phyloP scores from a whole-genome alignment of 805 yeast genomes.

The Pichia heedii region DNA sequence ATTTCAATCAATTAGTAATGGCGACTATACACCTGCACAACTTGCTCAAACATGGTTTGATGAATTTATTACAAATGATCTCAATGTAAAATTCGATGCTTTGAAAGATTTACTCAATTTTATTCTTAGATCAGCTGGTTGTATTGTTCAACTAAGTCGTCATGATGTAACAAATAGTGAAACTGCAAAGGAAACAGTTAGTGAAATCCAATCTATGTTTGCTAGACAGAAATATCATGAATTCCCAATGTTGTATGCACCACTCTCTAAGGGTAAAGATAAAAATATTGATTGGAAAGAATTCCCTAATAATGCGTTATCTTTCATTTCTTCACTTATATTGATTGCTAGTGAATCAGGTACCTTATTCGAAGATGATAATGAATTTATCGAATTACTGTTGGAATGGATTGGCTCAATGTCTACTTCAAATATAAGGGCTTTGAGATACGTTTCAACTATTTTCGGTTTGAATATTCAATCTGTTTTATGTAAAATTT shows the following conservation, averaged over 20 bases:
- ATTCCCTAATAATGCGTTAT: slow-evolving; percentile 45
- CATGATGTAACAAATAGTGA: slow-evolving; percentile 54
- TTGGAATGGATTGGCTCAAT: slow-evolving; percentile 71
- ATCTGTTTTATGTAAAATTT: slow-evolving; percentile 46
- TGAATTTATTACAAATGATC: slow-evolving; percentile 30
- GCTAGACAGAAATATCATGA: slow-evolving; percentile 56
- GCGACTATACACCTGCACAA: slow-evolving; percentile 41
- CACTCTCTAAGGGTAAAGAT: slow-evolving; percentile 3
- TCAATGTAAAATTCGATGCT: slow-evolving; percentile 35
- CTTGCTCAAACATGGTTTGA: slow-evolving; percentile 52
- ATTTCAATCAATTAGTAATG: slow-evolving; percentile 41
- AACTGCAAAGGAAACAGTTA: slow-evolving; percentile 63
- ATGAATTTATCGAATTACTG: slow-evolving; percentile 42
- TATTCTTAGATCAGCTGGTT: slow-evolving; percentile 63
- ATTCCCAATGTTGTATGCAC: slow-evolving; percentile 40
- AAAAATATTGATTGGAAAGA: slow-evolving; percentile 39
- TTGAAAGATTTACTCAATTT: slow-evolving; percentile 60
- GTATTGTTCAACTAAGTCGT: slow-evolving; percentile 52
- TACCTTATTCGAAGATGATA: slow-evolving; percentile 35
- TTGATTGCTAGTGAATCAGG: slow-evolving; percentile 54
- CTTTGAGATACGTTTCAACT: slow-evolving; percentile 64
- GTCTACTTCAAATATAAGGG: slow-evolving; percentile 59
- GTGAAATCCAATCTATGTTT: slow-evolving; percentile 59
- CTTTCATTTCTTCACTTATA: slow-evolving; percentile 47
- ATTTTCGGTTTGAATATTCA: slow-evolving; percentile 50